A percentile compares a stretch with the other conserved stretches of the same genome.
These are phyloP conservation scores for Chytridium lagenaria DNA, from an alignment of 371 early-diverging fungal species.

Conservation along the genomic window DNA sequence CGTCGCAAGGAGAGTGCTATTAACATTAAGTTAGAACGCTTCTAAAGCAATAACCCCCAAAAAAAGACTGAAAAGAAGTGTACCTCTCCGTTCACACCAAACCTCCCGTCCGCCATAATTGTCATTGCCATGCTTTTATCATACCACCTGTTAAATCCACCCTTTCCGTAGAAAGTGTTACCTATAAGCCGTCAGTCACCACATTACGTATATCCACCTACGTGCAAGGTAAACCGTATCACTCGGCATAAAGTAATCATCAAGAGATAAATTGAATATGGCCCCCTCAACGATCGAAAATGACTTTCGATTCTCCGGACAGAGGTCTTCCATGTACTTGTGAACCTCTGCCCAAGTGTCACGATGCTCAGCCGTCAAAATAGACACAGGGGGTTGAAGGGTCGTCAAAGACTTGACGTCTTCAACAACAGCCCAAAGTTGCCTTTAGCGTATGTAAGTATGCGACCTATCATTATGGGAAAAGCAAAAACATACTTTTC, in stretches of 20 bases:
- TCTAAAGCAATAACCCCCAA: too few species aligned
- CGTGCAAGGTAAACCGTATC: slow-evolving; percentile 12
- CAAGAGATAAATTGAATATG: slow-evolving; percentile 79
- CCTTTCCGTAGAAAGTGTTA: slow-evolving; percentile 26
- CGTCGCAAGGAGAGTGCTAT: slow-evolving; percentile 17
- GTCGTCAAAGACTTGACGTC: slow-evolving; percentile 59
- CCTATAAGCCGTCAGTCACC: not conserved
- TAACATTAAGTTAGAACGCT: too few species aligned
- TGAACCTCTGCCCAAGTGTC: slow-evolving; percentile 78
- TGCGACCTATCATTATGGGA: not conserved
- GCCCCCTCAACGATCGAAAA: slow-evolving; percentile 49
- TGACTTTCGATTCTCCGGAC: slow-evolving; percentile 37
- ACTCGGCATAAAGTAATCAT: slow-evolving; percentile 57
- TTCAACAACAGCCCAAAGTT: slow-evolving; percentile 48
- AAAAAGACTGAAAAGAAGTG: not conserved
- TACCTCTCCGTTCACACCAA: slow-evolving; percentile 74
- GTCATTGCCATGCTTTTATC: slow-evolving; percentile 77
- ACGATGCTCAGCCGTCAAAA: slow-evolving; percentile 83
- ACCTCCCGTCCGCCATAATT: slow-evolving; percentile 73
- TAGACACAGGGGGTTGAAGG: slow-evolving; percentile 67
- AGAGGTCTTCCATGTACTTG: slow-evolving; percentile 36
- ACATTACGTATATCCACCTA: not conserved
- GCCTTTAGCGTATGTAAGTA: not conserved
- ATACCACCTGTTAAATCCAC: slow-evolving; percentile 89
- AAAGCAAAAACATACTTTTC: slow-evolving; percentile 61